These are phyloP conservation scores for Hondaea fermentalgiana DNA, from an alignment of 108 stramenopile species.

Conservation along the genomic window DNA sequence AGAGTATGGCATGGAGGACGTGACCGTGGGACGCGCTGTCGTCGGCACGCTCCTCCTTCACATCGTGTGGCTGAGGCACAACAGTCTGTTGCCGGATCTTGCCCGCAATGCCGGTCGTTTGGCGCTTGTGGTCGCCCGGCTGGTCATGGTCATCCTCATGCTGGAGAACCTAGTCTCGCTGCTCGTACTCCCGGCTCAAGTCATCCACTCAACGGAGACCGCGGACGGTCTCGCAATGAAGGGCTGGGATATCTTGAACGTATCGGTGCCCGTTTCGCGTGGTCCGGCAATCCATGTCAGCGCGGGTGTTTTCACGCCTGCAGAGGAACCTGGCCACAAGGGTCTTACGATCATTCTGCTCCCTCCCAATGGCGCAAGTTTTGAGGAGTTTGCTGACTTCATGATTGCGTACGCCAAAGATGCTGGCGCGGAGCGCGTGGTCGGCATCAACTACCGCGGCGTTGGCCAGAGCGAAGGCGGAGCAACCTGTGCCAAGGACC, in stretches of 20 bases:
- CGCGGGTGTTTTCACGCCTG: neutral
- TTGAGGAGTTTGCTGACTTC: neutral
- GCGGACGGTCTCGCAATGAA: neutral
- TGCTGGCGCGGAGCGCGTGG: neutral
- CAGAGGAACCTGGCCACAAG: neutral
- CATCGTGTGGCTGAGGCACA: too few relatives aligned
- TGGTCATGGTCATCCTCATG: neutral
- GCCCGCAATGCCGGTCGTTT: neutral
- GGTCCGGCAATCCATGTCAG: neutral
- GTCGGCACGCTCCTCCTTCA: too few relatives aligned
- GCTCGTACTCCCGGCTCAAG: neutral
- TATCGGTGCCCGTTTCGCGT: neutral
- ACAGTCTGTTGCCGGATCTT: too few relatives aligned
- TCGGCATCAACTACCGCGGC: neutral
- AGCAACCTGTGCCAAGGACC: neutral
- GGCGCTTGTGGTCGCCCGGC: neutral
- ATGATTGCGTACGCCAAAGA: neutral
- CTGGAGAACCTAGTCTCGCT: neutral
- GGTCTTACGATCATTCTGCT: neutral
- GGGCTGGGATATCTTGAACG: neutral
- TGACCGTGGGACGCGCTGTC: too few relatives aligned
- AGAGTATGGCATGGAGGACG: too few relatives aligned
- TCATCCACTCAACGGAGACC: neutral
- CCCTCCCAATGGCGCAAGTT: neutral
- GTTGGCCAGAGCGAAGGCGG: neutral